phyloP scores from a whole-genome alignment of 2,329 filamentous ascomycete species.

The Chaetothyriales sp. region DNA sequence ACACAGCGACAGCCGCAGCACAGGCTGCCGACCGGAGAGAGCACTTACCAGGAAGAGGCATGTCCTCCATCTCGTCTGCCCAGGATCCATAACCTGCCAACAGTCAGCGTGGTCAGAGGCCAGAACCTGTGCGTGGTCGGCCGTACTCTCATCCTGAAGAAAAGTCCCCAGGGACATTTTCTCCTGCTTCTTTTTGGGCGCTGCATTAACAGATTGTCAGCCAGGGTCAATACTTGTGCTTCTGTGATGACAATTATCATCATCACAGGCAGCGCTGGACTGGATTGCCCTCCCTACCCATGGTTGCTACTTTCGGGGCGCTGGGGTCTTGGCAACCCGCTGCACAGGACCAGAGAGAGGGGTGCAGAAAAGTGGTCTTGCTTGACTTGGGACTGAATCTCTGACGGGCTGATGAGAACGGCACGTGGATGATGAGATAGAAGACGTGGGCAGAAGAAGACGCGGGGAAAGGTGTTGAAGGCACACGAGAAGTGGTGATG shows the following conservation, averaged over 20 bases:
- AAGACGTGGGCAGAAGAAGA: neutral
- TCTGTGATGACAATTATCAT: conserved; percentile 1
- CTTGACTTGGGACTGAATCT: neutral
- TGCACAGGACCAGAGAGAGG: neutral
- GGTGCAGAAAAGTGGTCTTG: neutral
- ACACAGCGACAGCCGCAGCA: neutral
- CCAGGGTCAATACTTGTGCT: conserved; percentile 15
- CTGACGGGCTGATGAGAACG: neutral
- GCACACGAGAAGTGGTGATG: neutral
- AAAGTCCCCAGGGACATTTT: conserved; percentile 98
- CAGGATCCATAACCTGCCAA: conserved; percentile 66
- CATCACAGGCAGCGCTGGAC: neutral
- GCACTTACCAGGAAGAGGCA: conserved; percentile 52
- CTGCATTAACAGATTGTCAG: conserved; percentile 33
- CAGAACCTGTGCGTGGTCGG: conserved; percentile 3
- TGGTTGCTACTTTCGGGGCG: neutral
- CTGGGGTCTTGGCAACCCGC: neutral
- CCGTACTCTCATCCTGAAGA: conserved; percentile 79
- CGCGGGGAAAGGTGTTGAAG: neutral
- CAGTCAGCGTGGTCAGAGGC: conserved; percentile 19
- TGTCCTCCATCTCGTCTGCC: conserved; percentile 97
- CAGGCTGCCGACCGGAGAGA: neutral
- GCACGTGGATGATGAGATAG: too few relatives aligned
- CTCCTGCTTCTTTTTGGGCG: conserved; percentile 84
- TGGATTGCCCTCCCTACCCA: neutral